Evolutionary conservation across 2,329 filamentous ascomycete species (phyloP).

Genomic region (Aspergillus persii): DNA sequence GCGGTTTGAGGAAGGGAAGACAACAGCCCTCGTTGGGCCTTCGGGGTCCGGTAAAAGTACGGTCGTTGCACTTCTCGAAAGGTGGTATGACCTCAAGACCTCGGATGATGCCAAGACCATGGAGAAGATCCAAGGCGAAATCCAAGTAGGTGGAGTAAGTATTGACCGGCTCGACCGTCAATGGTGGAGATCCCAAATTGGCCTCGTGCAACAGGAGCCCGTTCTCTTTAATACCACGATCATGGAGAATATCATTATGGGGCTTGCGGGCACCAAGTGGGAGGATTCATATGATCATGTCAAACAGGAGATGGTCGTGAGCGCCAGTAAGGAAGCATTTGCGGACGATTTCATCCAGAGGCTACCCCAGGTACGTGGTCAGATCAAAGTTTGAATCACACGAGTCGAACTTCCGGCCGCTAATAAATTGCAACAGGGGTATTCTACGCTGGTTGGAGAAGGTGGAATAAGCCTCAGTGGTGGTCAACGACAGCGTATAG

Average conservation of each 20-base stretch:
- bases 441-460: conserved; percentile 71
- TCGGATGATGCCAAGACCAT: not conserved
- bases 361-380: conserved; percentile 45
- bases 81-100: conserved; percentile 38
- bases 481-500: conserved; percentile 77
- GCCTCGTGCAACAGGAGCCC: conserved; percentile 67
- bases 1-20: conserved; percentile 34
- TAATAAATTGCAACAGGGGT: conserved; percentile 48
- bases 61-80: conserved; percentile 42
- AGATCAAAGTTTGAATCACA: too few species aligned
- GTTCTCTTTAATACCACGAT: conserved; percentile 68
- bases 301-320: conserved; percentile 53
- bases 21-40: conserved; percentile 45
- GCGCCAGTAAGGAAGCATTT: conserved; percentile 66
- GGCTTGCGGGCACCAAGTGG: conserved; percentile 44
- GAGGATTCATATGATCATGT: conserved; percentile 31
- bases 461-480: conserved; percentile 71
- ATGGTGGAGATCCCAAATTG: conserved; percentile 59
- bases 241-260: conserved; percentile 61
- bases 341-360: conserved; percentile 68
- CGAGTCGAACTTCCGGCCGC: too few species aligned
- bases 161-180: conserved; percentile 60
- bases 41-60: conserved; percentile 49
- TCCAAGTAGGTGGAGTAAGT: conserved; percentile 54
- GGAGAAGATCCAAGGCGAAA: conserved; percentile 38